A percentile compares a stretch with the other conserved stretches of the same genome.
Evolutionary conservation across 331 rosid genomes (phyloP).

Genomic region (Pyracantha coccinea): DNA sequence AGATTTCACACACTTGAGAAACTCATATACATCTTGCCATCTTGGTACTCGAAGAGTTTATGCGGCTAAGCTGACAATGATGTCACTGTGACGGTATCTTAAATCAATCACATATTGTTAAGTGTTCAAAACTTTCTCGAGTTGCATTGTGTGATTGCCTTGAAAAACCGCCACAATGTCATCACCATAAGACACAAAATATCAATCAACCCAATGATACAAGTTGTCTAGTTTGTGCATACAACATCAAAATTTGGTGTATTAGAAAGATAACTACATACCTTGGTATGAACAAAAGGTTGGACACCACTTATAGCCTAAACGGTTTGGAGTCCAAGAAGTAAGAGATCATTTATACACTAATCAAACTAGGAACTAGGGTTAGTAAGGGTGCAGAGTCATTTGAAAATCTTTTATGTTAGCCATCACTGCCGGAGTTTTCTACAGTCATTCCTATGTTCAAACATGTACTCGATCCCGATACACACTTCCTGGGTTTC

Average conservation of each 20-base stretch:
- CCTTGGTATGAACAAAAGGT: no score
- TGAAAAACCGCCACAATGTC: no score
- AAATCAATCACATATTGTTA: no score
- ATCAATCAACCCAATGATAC: no score
- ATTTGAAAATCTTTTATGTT: slow-evolving; percentile 11
- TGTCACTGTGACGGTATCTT: no score
- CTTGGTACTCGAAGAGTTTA: neutral
- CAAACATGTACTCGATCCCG: slow-evolving; percentile 30
- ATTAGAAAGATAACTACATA: no score
- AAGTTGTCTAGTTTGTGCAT: no score
- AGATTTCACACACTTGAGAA: no score
- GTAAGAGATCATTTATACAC: neutral
- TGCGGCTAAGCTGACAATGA: neutral
- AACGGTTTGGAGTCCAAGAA: neutral
- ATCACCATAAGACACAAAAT: no score
- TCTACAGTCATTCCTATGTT: slow-evolving; percentile 34
- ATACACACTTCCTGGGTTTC: slow-evolving; percentile 40
- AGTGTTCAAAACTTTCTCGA: no score
- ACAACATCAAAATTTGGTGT: no score
- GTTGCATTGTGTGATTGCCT: no score
- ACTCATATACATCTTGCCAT: neutral
- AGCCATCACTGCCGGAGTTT: slow-evolving; percentile 30
- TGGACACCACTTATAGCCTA: neutral
- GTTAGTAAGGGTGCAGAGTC: slow-evolving; percentile 18
- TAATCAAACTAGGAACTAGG: neutral